phyloP scores from a whole-genome alignment of 225 moss, liverwort and hornwort species.

The Climacium dendroides region DNA sequence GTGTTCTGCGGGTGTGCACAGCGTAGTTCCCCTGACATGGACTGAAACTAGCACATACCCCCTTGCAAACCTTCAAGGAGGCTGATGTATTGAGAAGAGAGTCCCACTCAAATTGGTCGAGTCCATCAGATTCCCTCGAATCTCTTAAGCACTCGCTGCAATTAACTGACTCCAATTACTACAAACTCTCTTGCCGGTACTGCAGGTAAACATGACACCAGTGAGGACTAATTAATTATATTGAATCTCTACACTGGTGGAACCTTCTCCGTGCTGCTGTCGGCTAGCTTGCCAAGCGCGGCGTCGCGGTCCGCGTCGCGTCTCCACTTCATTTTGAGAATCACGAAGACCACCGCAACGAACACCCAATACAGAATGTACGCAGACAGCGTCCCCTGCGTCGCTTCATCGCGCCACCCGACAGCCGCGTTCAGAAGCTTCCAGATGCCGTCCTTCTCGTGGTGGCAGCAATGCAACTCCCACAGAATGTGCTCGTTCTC shows the following conservation, averaged over 20 bases:
- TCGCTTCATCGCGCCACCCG: slow-evolving; percentile 13
- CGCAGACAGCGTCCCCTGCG: neutral
- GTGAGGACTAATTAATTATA: neutral
- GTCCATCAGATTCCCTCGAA: neutral
- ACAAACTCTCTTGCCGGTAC: neutral
- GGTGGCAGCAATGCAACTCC: slow-evolving; percentile 12
- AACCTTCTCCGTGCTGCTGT: neutral
- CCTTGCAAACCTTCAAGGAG: neutral
- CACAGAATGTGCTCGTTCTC: slow-evolving; percentile 6
- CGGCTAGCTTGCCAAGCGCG: neutral
- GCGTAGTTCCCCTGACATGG: neutral
- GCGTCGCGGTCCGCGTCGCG: neutral
- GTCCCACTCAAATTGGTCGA: neutral
- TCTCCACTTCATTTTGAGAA: neutral
- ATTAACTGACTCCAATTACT: neutral
- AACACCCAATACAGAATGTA: slow-evolving; percentile 12
- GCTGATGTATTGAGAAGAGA: neutral
- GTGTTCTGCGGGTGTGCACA: neutral
- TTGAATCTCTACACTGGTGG: neutral
- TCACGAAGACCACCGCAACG: neutral
- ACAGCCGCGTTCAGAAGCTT: neutral
- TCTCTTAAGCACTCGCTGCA: neutral
- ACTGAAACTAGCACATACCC: neutral
- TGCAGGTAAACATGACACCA: neutral
- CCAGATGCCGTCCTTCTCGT: slow-evolving; percentile 5